Conservation (phyloP, 1,139 yeast species). For the Suhomyces choctaworum region DNA sequence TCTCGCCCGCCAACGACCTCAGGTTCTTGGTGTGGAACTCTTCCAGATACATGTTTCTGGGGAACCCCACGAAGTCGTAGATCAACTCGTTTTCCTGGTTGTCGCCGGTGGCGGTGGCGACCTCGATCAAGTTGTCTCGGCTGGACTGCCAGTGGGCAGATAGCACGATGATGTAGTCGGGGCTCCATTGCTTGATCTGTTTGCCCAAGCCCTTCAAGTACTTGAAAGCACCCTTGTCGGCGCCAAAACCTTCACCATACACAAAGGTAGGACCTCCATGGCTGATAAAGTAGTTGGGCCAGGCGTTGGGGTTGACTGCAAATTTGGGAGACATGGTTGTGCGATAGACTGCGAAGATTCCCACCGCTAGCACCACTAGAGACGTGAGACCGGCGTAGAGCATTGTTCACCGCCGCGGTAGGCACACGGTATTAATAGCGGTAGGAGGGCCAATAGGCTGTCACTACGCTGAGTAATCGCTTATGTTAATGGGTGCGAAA, state of each 20-base stretch:
- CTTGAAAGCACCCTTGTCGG: constrained; percentile 62
- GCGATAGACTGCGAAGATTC: no score
- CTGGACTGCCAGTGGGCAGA: constrained; percentile 78
- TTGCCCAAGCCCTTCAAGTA: constrained; percentile 51
- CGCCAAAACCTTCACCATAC: constrained; percentile 45
- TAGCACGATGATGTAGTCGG: constrained; percentile 63
- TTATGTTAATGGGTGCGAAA: no score
- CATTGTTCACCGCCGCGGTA: no score
- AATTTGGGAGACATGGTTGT: constrained; percentile 3
- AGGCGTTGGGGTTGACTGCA: constrained; percentile 25
- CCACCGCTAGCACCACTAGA: no score
- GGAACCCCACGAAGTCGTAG: constrained; percentile 77
- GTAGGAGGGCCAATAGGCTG: no score
- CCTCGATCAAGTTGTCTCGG: constrained; percentile 44
- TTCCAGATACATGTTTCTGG: constrained; percentile 60
- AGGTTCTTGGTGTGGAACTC: constrained; percentile 55
- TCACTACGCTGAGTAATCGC: no score
- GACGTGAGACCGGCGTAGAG: no score
- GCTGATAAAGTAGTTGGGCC: constrained; percentile 65
- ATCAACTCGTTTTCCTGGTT: constrained; percentile 45
- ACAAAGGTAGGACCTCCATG: constrained; percentile 83
- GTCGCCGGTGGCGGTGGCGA: constrained; percentile 38
- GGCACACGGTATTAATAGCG: no score
- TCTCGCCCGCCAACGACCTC: constrained; percentile 40
- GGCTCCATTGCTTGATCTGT: constrained; percentile 52